Percentiles rank a stretch among this genome's conserved stretches.
These are phyloP conservation scores for Aspergillus thermomutatus DNA, from an alignment of 2,329 filamentous ascomycete species.

Conservation along the genomic window DNA sequence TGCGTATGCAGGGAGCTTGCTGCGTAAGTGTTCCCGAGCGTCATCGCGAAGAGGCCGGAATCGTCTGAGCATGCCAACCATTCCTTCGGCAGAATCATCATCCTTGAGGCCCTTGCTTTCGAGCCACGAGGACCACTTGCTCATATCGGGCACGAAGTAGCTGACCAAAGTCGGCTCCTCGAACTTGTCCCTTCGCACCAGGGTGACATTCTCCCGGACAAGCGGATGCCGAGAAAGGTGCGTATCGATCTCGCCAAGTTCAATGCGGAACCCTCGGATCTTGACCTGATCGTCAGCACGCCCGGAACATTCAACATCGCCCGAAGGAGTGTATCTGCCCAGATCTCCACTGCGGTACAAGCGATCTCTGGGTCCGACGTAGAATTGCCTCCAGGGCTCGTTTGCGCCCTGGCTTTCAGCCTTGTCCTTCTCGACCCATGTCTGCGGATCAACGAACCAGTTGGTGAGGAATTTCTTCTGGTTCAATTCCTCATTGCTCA, in stretches of 20 bases:
- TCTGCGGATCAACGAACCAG: conserved; percentile 76
- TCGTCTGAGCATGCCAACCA: conserved; percentile 56
- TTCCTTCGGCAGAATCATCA: conserved; percentile 45
- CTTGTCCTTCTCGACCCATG: conserved; percentile 65
- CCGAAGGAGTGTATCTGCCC: conserved; percentile 67
- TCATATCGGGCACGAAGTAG: conserved; percentile 81
- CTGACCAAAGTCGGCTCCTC: conserved; percentile 85
- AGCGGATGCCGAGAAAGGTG: conserved; percentile 72
- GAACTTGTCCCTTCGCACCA: conserved; percentile 77
- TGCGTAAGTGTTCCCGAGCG: conserved; percentile 65
- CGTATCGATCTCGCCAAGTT: conserved; percentile 88
- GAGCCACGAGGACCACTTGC: conserved; percentile 69
- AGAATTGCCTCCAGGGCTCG: conserved; percentile 76
- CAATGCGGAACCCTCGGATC: conserved; percentile 92
- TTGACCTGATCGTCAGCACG: conserved; percentile 89
- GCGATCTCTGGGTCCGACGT: conserved; percentile 77
- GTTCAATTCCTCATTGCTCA: conserved; percentile 59
- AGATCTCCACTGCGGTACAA: conserved; percentile 87
- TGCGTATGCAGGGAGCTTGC: conserved; percentile 69
- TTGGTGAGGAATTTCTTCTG: conserved; percentile 75
- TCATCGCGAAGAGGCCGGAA: conserved; percentile 61
- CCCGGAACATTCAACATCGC: conserved; percentile 74
- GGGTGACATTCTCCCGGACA: conserved; percentile 79
- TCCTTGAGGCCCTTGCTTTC: conserved; percentile 54
- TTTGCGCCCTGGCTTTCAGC: conserved; percentile 47